phyloP scores from a whole-genome alignment of 352 stramenopile species.

The Pythium dissimile region DNA sequence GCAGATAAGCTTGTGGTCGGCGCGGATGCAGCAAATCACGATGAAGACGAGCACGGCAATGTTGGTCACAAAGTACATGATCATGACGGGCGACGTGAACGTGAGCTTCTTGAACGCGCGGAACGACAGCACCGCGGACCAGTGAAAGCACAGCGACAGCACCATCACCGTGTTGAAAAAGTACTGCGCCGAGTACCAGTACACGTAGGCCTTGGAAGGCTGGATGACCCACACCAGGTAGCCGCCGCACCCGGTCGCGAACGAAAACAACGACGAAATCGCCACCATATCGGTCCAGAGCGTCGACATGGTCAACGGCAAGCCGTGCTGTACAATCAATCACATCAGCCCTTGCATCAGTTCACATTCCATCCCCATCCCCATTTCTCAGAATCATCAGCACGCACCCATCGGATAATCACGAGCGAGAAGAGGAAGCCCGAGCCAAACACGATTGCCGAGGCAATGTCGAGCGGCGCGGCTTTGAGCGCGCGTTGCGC shows the following conservation, averaged over 20 bases:
- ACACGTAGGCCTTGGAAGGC: slow-evolving; percentile 80
- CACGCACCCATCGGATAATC: slow-evolving; percentile 72
- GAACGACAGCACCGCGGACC: slow-evolving; percentile 70
- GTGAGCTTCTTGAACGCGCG: slow-evolving; percentile 87
- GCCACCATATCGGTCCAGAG: slow-evolving; percentile 86
- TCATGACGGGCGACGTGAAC: slow-evolving; percentile 71
- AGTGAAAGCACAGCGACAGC: slow-evolving; percentile 86
- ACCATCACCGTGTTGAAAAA: slow-evolving; percentile 89
- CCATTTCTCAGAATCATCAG: too few species aligned
- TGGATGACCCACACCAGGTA: slow-evolving; percentile 83
- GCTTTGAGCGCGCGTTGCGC: slow-evolving; percentile 52
- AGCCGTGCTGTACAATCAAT: slow-evolving; percentile 44
- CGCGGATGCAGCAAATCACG: slow-evolving; percentile 46
- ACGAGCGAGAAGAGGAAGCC: slow-evolving; percentile 81
- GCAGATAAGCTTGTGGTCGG: slow-evolving; percentile 60
- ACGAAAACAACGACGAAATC: slow-evolving; percentile 78
- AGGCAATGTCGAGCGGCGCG: slow-evolving; percentile 62
- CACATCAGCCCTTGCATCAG: background rate
- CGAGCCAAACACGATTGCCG: slow-evolving; percentile 64
- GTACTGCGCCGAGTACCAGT: slow-evolving; percentile 84
- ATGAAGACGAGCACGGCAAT: slow-evolving; percentile 63
- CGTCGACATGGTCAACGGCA: slow-evolving; percentile 78
- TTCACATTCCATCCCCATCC: too few species aligned
- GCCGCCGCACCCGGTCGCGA: slow-evolving; percentile 69
- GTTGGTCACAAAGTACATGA: slow-evolving; percentile 69